Evolutionary conservation across 2,329 filamentous ascomycete species (phyloP), one percentile per base, ranked within the genome.

Genomic region (Neoscytalidium dimidiatum): DNA sequence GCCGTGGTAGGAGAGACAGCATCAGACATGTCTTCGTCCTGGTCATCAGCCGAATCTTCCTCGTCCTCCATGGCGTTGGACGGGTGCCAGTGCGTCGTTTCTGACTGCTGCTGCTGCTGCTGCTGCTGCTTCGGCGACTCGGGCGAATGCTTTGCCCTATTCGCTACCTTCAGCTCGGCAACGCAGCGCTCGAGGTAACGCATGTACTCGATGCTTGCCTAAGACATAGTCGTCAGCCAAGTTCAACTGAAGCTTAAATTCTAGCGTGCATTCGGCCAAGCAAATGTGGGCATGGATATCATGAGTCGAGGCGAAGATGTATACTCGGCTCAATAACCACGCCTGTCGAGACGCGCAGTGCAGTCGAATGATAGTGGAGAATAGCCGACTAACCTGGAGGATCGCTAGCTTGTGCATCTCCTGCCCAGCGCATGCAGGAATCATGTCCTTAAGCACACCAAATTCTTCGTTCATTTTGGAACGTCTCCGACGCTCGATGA

Each of bases 391-490:
- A 77, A 96, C 94, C 87, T 97, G 93, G 58, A 98, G 80, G 70
- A 98, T 97, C 17, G 94, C 93, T 65, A 98, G 82, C 79, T 99
- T 99, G 78, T 98, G 95, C 95, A 98, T 98, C 73, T 98, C 94
- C 69, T 89, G 86, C 6, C 93, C 94, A n/a, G 86, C 88, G 77
- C 95, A 98, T 2, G 95, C 94, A 0, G 95, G 95, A 65, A 98
- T 96, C 91, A 99, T 93, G 71, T 90, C 87, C 80, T 98, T 98
- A 69, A 98, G 81, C 17, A 96, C 90, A 1, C 88, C 91, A 80
- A 98, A 98, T 79, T 98, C 95, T 76, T 98, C 94, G 71, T 99
- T 98, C 94, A 98, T 99, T 82, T 98, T 99, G 13, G 92, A 96
- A 67, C 95, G 85, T 71, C 95, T 83, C 65, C 94, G 83, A 51